Conservation (phyloP, 352 stramenopile species). For the Globisporangium cylindrosporum region DNA sequence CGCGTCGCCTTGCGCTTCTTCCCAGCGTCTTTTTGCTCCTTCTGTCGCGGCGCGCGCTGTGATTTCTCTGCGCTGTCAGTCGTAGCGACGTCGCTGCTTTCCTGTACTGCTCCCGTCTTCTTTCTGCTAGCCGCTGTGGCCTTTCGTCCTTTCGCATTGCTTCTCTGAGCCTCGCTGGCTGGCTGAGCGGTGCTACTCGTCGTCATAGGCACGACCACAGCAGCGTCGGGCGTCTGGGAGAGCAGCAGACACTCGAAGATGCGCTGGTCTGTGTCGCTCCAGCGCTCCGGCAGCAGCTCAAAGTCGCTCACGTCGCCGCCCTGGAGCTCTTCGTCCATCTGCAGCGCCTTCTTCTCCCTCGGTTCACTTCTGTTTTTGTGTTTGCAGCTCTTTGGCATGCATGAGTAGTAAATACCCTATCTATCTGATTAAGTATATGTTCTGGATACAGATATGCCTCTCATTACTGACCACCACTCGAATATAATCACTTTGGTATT, state of each 20-base stretch:
- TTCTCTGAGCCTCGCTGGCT: neutral
- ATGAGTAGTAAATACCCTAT: neutral
- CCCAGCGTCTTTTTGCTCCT: slow-evolving; percentile 12
- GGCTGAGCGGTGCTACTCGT: neutral
- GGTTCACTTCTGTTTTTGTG: neutral
- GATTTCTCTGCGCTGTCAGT: neutral
- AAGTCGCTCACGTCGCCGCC: neutral
- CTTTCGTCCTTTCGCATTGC: neutral
- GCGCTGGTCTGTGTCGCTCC: slow-evolving; percentile 9
- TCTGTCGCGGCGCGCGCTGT: neutral
- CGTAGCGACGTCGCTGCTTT: neutral
- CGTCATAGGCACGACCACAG: neutral
- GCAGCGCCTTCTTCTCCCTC: neutral
- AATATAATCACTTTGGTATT: too few relatives aligned
- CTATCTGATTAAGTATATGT: neutral
- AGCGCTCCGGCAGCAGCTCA: slow-evolving; percentile 4
- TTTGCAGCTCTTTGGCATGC: neutral
- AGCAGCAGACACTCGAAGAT: slow-evolving; percentile 35
- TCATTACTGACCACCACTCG: too few relatives aligned
- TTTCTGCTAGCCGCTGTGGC: neutral
- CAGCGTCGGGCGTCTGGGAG: neutral
- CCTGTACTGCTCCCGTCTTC: neutral
- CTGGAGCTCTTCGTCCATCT: neutral
- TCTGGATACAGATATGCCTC: too few relatives aligned
- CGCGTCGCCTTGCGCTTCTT: slow-evolving; percentile 24